Evolutionary conservation across 306 rosid genomes (phyloP), one percentile per base, ranked within the genome.

Genomic region (Albizia julibrissin): DNA sequence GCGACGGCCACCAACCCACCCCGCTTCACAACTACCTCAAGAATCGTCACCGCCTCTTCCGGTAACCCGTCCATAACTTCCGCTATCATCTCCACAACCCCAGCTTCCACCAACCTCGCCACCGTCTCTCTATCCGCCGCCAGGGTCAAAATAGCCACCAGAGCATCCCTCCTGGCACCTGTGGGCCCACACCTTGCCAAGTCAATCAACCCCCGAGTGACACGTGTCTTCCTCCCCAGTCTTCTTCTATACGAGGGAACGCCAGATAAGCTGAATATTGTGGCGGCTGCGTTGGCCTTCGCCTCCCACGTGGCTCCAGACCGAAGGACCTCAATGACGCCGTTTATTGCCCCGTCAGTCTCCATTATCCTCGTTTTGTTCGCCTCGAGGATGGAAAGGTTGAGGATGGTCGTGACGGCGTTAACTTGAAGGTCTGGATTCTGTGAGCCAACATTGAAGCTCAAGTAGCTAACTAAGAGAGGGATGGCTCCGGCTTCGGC

Each of bases 221-320:
- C 88, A 77, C 97, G 89, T 65, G 85, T 37, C 91, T 91, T 93
- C 81, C 89, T 92, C n/a, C 97, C 99, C 0, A 96, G 79, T 58
- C 77, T 86, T 78, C 90, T 90, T 33, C 97, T 83, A 59, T 82
- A 88, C 5, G 82, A 72, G 0, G 83, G 84, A 58, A 85, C 91
- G 1, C 89, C 87, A 0, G 97, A 84, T 10, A 96, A 80, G 47
- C 97, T 91, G 75, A 92, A 96, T 50, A 96, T 86, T 29, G 97
- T 88, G 0, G 99, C 98, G 0, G 97, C 98, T 5, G 98, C 98
- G n/a, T 96, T 96, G 0, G 94, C 97, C 52, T 90, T 96, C 6
- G 99, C 97, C 56, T 96, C 99, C 99, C 99, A 96, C 27, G 94
- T 88, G 71, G 90, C 90, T 0, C 98, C 98, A 0, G 85, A 56